Evolutionary conservation across 1,284 basidiomycete genomes (phyloP).

Genomic region (Sanghuangporus weigelae): DNA sequence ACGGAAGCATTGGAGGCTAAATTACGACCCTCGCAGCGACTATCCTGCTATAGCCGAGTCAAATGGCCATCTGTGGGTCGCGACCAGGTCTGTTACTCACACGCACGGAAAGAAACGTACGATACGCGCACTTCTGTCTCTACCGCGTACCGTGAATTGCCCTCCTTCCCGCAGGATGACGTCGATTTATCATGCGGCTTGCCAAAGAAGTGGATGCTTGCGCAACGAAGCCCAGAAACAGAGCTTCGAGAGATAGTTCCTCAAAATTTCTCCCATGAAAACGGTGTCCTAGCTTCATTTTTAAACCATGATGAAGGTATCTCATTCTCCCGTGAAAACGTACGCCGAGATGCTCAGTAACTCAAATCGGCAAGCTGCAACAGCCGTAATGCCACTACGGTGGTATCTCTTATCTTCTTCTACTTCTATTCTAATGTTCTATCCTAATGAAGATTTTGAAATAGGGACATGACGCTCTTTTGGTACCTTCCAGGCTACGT

Average conservation of each 20-base stretch:
- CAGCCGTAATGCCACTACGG: background rate
- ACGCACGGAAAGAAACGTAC: conserved; percentile 1
- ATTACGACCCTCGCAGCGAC: background rate
- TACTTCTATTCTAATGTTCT: background rate
- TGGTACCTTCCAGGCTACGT: background rate
- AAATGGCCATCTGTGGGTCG: background rate
- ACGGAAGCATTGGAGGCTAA: background rate
- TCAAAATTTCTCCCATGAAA: background rate
- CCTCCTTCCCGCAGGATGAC: background rate
- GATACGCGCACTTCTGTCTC: background rate
- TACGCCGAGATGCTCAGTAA: background rate
- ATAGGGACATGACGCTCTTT: background rate
- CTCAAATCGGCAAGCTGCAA: background rate
- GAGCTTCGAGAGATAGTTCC: background rate
- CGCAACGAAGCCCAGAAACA: background rate
- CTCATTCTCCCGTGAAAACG: background rate
- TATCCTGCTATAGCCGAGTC: background rate
- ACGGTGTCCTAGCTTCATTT: background rate
- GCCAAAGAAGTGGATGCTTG: background rate
- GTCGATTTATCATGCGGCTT: background rate
- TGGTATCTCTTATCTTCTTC: background rate
- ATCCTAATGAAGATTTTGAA: background rate
- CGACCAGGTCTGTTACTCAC: conserved; percentile 5
- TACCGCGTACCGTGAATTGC: background rate
- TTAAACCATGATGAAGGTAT: background rate